Base-by-base conservation (phyloP, 306 rosid genomes). In the Fagus sylvatica region DNA sequence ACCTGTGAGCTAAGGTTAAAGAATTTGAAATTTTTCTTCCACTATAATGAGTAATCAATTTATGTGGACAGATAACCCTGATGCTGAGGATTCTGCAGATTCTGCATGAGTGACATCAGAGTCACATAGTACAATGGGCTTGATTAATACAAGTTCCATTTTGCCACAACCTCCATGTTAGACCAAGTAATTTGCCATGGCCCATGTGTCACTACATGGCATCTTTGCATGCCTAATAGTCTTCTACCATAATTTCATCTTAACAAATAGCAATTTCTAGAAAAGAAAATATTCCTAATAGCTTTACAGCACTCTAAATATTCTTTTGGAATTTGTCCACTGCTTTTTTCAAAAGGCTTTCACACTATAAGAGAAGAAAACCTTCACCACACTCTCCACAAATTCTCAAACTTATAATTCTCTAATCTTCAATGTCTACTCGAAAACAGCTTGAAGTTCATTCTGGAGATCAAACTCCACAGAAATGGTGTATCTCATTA, bases 401-500 rank as follows among this genome's bases (percentile, higher is more conserved):
- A 22, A 73, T 69, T 49, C 85, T 78, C 61, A 55, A 49, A 59
- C 36, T 73, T 81, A 46, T 48, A 49, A 40, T 30, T 9, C 13
- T 37, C 74, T 34, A 17, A 54, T 55, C 68, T 72, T 53, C 61
- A 74, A 86, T 80, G 85, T 71, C 84, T 32, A 81, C 69, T 89
- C 78, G 84, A 33, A 92, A 79, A 79, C 92, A 78, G 80, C 79
- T 95, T 36, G 97, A 92, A 77, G 89, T 95, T 73, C 77, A 74
- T 49, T 77, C 80, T 82, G 97, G 91, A 19, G 97, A 92, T 77
- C 88, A 80, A 64, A 82, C 86, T 61, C 87, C 87, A 60, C 86
- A 87, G 79, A 95, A 91, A 87, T 95, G 98, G 98, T 77, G 92
- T 72, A 84, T 85, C 73, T 78, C 96, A 7, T 75, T 95, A 19